These are phyloP conservation scores for Butyriboletus loyo DNA, from an alignment of 768 basidiomycete species.

Conservation along the genomic window DNA sequence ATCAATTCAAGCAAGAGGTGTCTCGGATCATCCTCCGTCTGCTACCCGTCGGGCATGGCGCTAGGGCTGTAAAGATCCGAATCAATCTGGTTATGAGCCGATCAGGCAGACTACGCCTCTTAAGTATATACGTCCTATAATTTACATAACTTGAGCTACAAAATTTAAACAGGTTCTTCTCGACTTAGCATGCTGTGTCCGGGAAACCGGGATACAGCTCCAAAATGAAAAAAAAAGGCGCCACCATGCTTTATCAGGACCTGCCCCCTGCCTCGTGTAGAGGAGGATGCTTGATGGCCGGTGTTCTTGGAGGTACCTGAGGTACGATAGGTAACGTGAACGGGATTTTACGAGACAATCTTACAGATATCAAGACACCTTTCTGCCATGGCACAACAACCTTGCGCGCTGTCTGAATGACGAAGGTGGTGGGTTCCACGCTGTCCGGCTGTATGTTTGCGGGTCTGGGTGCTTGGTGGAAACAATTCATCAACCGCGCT, in stretches of 20 bases:
- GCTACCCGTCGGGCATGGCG: not conserved
- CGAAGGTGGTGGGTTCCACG: conserved; percentile 16
- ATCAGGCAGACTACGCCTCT: conserved; percentile 2
- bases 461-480: conserved; percentile 5
- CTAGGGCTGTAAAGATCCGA: not conserved
- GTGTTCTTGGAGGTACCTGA: conserved; percentile 27
- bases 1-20: not conserved
- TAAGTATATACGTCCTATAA: conserved; percentile 1
- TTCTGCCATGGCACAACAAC: conserved; percentile 16
- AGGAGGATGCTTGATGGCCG: conserved; percentile 6
- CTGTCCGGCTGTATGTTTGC: conserved; percentile 2
- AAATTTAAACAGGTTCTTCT: not conserved
- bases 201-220: not conserved
- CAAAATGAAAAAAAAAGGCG: conserved; percentile 8
- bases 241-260: conserved; percentile 11
- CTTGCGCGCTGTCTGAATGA: conserved; percentile 24
- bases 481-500: conserved; percentile 10
- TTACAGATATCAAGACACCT: conserved; percentile 23
- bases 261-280: conserved; percentile 19
- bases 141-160: conserved; percentile 3
- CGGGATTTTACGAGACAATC: not conserved
- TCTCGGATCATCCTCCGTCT: not conserved
- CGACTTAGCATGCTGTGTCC: not conserved
- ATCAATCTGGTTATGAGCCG: conserved; percentile 1
- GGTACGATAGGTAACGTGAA: conserved; percentile 6